These are phyloP conservation scores for Epicoccum sorghinum DNA, from an alignment of 2,329 filamentous ascomycete genomes.

Conservation along the genomic window DNA sequence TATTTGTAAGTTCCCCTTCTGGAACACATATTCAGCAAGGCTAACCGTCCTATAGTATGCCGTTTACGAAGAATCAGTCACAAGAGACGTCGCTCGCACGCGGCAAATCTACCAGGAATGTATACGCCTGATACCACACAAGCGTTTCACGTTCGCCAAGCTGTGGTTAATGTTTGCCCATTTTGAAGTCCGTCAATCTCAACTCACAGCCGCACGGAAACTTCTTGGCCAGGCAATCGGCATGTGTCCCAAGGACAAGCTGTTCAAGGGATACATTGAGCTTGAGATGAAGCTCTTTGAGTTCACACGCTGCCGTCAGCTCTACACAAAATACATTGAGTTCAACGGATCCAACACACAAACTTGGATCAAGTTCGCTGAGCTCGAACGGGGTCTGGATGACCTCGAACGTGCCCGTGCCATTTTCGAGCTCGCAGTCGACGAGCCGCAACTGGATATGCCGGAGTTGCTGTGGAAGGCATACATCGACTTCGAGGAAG, in stretches of 20 bases:
- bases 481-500: conserved; percentile 98
- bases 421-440: conserved; percentile 89
- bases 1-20: conserved; percentile 61
- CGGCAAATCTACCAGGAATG: conserved; percentile 91
- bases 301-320: conserved; percentile 85
- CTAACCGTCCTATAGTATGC: conserved; percentile 66
- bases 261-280: conserved; percentile 93
- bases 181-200: conserved; percentile 87
- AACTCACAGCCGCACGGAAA: conserved; percentile 82
- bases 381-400: conserved; percentile 88
- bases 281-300: conserved; percentile 93
- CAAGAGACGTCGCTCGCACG: conserved; percentile 77
- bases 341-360: conserved; percentile 90
- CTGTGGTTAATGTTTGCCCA: conserved; percentile 87
- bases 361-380: conserved; percentile 96
- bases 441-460: conserved; percentile 88
- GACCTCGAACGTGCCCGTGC: conserved; percentile 86
- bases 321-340: conserved; percentile 93
- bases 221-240: conserved; percentile 88
- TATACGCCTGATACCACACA: conserved; percentile 87
- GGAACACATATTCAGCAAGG: not conserved
- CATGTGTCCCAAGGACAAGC: conserved; percentile 93
- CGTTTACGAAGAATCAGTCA: conserved; percentile 89
- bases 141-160: conserved; percentile 97
- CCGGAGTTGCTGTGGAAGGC: conserved; percentile 97